Evolutionary conservation across 371 early-diverging fungal species (phyloP).

Genomic region (Mucor irregularis): DNA sequence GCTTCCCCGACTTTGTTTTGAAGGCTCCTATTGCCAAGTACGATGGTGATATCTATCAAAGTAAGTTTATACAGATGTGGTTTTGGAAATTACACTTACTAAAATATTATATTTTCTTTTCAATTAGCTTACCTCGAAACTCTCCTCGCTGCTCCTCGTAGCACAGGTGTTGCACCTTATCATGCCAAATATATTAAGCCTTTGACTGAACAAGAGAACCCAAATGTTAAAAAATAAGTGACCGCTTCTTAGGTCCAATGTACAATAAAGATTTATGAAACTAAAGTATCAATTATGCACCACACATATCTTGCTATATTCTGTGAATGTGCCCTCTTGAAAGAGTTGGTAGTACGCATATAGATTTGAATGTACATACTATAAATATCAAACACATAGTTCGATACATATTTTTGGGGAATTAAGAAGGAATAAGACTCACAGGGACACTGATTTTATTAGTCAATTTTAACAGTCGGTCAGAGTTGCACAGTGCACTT

Average conservation of each 20-base stretch:
- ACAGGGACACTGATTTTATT: too few relatives aligned
- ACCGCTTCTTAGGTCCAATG: background rate
- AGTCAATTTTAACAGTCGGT: too few relatives aligned
- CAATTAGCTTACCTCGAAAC: conserved; percentile 45
- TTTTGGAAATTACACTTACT: background rate
- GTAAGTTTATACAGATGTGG: conserved; percentile 19
- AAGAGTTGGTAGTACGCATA: too few relatives aligned
- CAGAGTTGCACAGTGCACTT: too few relatives aligned
- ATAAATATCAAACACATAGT: too few relatives aligned
- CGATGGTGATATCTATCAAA: conserved; percentile 63
- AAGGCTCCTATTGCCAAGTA: conserved; percentile 69
- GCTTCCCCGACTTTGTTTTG: conserved; percentile 64
- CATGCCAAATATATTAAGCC: conserved; percentile 45
- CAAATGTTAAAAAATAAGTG: background rate
- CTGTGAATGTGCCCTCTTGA: too few relatives aligned
- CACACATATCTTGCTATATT: too few relatives aligned
- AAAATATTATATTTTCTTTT: background rate
- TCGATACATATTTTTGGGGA: too few relatives aligned
- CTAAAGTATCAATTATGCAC: too few relatives aligned
- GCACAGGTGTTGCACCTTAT: conserved; percentile 37
- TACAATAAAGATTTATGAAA: too few relatives aligned
- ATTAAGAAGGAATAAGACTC: too few relatives aligned
- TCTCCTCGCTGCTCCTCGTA: conserved; percentile 33
- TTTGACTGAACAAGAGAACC: conserved; percentile 26
- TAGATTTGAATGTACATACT: too few relatives aligned